Base-by-base conservation (phyloP, 768 basidiomycete genomes). In the Phanerochaete sordida region DNA sequence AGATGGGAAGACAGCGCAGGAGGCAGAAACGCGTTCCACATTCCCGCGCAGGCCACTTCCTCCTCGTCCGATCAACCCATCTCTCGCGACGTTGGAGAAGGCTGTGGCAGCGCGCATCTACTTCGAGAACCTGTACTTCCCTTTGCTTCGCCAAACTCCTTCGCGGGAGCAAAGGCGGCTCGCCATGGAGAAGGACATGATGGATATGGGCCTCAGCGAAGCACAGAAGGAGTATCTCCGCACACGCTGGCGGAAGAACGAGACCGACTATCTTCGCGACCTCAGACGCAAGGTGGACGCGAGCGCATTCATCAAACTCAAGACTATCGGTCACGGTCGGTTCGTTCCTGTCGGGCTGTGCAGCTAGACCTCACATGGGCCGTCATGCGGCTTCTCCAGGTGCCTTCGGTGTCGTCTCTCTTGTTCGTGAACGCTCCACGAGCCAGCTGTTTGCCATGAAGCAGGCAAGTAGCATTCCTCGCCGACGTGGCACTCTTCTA, bases 401-500 rank as follows among this genome's bases (percentile, higher is more conserved):
- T 66, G 95, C 95, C 11, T 98, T 99, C 75, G 96, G 95, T 0
- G 95, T 98, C 47, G 96, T 99, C 19, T 91, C 88, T 11, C 84
- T 99, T 52, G 96, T 97, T 39, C 85, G 81, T 73, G 94, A 98
- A 74, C 84, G 83, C 66, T 79, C 83, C 26, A 84, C 86, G 3
- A 91, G 92, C 19, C 83, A 85, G 62, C 77, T 98, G 48, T 98
- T 87, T 69, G 95, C 95, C 56, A 98, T 99, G 93, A 99, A 98
- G 74, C 91, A 98, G 88, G 91, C 92, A 70, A 63, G 53, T 44
- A 57, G 64, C 56, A 63, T 64, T 65, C 56, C 33, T 50, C 48
- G 49, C 58, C 54, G 58, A 52, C 21, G 24, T 15, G 37, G 19
- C 58, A n/a, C 31, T 48, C 24, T 56, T 51, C 26, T 43, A 30